Base-by-base conservation (phyloP, 768 basidiomycete genomes). In the Podaxis pistillaris region DNA sequence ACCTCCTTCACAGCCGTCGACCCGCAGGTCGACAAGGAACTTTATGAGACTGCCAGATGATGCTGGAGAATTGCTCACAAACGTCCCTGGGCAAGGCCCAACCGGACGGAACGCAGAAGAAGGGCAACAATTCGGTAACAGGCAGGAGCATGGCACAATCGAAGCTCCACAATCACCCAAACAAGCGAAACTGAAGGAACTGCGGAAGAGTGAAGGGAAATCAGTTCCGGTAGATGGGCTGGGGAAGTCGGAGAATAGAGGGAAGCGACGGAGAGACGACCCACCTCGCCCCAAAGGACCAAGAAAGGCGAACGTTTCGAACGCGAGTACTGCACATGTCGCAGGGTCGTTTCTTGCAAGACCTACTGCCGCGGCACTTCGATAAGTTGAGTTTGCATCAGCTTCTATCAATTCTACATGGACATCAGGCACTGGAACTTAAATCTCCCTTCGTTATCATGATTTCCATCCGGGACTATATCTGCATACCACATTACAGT, bases 231-330 rank as follows among this genome's bases (percentile, higher is more conserved):
- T 15, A 6, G 41, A 38, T 26, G 60, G 38, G 28, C 33, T 17
- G 12, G 37, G 30, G 41, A 47, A 17, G 28, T 19, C 22, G 22
- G 19, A 55, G 47, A 26, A 38, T 26, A n/a, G 17, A 6, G 24
- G 52, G 30, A 62, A 38, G 22, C 47, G n/a, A 24, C 55, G 60
- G 19, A 55, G 40, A 36, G 41, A 37, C 8, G 19, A 55, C 17
- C 33, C 41, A 24, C 52, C 60, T 24, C 22, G 53, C 41, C 60
- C 53, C 7, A 62, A 62, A 49, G 60, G 60, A 8, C 60, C 60
- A 28, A 62, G 60, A 30, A 62, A 62, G 41, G 60, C 60, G 17
- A 40, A 33, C 30, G 30, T 19, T 50, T 38, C 22, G 30, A 49
- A 26, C 13, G 33, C 19, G 50, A 19, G 28, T 36, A 9, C 40